Evolutionary conservation across 2,329 filamentous ascomycete genomes (phyloP).

Genomic region (Camptophora hylomeconis): DNA sequence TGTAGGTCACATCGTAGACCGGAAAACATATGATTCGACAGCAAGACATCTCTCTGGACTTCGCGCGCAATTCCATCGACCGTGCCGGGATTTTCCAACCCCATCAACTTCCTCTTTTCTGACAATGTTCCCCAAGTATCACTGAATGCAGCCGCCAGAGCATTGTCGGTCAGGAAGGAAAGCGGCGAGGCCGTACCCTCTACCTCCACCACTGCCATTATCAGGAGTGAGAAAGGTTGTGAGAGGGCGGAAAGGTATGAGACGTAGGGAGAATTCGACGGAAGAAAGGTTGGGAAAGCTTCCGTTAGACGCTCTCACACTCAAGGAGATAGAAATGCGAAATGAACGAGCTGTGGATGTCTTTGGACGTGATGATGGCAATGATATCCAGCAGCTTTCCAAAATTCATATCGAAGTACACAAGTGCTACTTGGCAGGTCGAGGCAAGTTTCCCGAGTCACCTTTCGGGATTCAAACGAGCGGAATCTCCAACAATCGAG

Average conservation of each 20-base stretch:
- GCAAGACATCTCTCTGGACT: conserved; percentile 89
- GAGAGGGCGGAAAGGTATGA: too few relatives aligned
- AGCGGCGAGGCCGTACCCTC: conserved; percentile 30
- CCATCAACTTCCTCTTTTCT: conserved; percentile 74
- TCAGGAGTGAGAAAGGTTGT: conserved; percentile 4
- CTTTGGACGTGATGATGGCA: too few relatives aligned
- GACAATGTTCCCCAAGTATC: conserved; percentile 73
- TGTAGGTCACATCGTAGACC: conserved; percentile 92
- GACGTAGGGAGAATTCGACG: too few relatives aligned
- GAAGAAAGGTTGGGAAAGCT: too few relatives aligned
- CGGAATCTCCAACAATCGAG: too few relatives aligned
- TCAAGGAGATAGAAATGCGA: too few relatives aligned
- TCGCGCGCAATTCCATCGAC: conserved; percentile 82
- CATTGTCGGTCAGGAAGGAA: conserved; percentile 61
- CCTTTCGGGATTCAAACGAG: too few relatives aligned
- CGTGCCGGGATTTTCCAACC: conserved; percentile 81
- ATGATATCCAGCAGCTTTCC: too few relatives aligned
- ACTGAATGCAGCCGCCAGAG: conserved; percentile 53
- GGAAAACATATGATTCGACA: conserved; percentile 94
- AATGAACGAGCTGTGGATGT: too few relatives aligned
- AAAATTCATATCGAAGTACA: too few relatives aligned
- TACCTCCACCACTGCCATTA: conserved; percentile 26
- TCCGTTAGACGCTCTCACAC: conserved; percentile 1
- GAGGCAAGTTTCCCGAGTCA: too few relatives aligned
- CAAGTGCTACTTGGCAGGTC: too few relatives aligned